Evolutionary conservation across 306 rosid genomes (phyloP), one percentile per base, ranked within the genome.

Genomic region (Vigna mungo): DNA sequence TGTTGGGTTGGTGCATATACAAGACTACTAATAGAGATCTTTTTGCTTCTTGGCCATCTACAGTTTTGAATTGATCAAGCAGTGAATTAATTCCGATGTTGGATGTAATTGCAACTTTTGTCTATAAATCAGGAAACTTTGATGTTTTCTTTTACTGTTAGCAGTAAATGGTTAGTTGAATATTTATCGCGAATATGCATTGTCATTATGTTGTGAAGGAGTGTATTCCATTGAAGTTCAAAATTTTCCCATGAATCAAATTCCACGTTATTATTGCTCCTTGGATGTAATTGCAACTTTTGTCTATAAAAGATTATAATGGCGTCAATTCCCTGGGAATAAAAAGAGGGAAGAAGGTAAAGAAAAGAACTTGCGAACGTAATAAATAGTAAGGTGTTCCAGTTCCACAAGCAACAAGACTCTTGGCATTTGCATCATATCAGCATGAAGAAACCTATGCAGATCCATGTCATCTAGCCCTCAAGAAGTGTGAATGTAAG

Each of bases 111-210:
- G n/a, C n/a, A n/a, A n/a, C n/a, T 67, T 67, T 20, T 67, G 78
- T 60, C 63, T 74, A 70, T 84, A 63, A 71, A 70, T 75, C 78
- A 62, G 74, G 75, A 69, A 80, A 84, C 81, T 53, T 15, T 59
- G 68, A 56, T 71, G 43, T 80, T 66, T 55, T 36, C 75, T 58
- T 69, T 20, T 36, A 18, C 39, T 78, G 78, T 48, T 74, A 32
- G 81, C 59, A 43, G 81, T 14, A 43, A 34, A 71, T 53, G 81
- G 65, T 60, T 70, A 69, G 23, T 43, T 49, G 64, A 30, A 78
- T 65, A 46, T 73, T 73, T 51, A 34, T 58, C 2, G 2, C 44
- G 36, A 60, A 30, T 51, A 9, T 67, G 81, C 70, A 16, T 37
- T 65, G 67, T 66, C 77, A 83, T 78, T 68, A 51, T 70, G 71